Conservation (phyloP, 441 rosid species). For the Arabidopsis lyrata region DNA sequence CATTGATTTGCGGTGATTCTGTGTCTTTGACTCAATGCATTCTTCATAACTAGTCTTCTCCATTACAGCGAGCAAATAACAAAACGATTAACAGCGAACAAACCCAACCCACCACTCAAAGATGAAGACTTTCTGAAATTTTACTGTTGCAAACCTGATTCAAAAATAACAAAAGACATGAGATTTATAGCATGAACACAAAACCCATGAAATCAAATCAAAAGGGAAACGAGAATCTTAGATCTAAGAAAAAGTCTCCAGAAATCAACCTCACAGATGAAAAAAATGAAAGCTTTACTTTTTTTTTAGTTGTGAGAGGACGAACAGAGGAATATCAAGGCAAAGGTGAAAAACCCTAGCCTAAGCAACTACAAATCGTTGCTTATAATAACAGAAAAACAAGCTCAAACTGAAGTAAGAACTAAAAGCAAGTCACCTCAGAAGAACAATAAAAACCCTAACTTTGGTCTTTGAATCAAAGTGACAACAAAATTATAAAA, state of each 20-base stretch:
- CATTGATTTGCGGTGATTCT: conserved; percentile 6
- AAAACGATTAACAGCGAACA: background rate
- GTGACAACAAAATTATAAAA: background rate
- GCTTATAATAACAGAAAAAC: background rate
- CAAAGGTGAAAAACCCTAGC: conserved; percentile 1
- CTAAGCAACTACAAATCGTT: background rate
- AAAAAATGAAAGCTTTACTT: background rate
- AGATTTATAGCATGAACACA: conserved; percentile 13
- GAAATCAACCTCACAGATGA: background rate
- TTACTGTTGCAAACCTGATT: conserved; percentile 1
- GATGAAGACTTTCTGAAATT: background rate
- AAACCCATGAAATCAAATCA: conserved; percentile 8
- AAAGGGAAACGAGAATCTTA: background rate
- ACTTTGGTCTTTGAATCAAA: background rate
- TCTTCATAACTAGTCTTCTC: conserved; percentile 8
- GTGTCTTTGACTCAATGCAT: background rate
- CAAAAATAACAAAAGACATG: background rate
- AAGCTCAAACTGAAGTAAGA: background rate
- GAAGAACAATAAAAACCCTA: conserved; percentile 25
- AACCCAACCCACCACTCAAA: background rate
- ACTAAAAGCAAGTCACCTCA: background rate
- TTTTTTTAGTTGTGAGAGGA: background rate
- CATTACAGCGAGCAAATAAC: conserved; percentile 21
- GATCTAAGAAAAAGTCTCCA: conserved; percentile 1
- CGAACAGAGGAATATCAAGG: conserved; percentile 5